Conservation (phyloP, 164 flowering plant species). For the Stephania japonica region DNA sequence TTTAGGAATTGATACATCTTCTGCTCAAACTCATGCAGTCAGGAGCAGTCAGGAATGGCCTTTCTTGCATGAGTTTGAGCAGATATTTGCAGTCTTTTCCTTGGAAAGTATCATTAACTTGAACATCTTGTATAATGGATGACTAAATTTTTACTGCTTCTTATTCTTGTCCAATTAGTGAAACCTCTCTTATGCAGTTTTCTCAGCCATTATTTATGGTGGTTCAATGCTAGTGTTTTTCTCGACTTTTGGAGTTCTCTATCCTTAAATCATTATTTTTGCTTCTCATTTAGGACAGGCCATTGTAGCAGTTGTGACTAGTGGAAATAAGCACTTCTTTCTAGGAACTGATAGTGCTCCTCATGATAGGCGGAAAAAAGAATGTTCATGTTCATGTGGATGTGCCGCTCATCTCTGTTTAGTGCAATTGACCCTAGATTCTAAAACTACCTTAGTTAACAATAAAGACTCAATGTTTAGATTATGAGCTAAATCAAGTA, state of each 20-base stretch:
- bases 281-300: conserved; percentile 60
- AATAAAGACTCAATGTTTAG: neutral
- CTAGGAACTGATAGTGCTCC: conserved; percentile 99
- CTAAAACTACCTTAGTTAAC: no score
- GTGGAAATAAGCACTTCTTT: conserved; percentile 78
- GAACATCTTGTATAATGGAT: neutral
- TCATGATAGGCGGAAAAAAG: conserved; percentile 76
- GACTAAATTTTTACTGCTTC: neutral
- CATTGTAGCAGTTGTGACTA: conserved; percentile 84
- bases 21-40: no score
- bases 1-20: no score
- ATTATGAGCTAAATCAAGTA: no score
- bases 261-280: conserved; percentile 5
- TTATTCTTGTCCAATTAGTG: no score
- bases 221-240: neutral
- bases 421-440: no score
- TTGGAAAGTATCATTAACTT: neutral
- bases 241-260: neutral
- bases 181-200: no score
- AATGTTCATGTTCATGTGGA: conserved; percentile 58
- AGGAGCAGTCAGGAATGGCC: no score
- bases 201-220: neutral
- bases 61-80: no score
- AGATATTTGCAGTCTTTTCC: no score
- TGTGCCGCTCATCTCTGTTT: no score